These are phyloP conservation scores for Tolypocladium cylindrosporum DNA, from an alignment of 2,329 filamentous ascomycete species.

Conservation along the genomic window DNA sequence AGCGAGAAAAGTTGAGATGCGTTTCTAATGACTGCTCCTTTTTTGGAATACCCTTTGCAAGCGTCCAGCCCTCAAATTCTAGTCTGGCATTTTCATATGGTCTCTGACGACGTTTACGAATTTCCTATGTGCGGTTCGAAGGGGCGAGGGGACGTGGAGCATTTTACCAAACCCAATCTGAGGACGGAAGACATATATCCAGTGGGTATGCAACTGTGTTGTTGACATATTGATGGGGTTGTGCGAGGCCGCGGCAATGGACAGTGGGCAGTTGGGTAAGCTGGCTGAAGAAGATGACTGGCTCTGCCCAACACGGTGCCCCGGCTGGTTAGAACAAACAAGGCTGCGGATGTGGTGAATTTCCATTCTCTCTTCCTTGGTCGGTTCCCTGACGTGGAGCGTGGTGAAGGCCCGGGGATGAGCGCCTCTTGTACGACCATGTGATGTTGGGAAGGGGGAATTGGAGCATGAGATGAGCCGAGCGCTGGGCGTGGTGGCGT, in stretches of 20 bases:
- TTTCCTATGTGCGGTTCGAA: conserved; percentile 2
- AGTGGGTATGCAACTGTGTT: neutral
- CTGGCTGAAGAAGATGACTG: neutral
- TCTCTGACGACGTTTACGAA: conserved; percentile 7
- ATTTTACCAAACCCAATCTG: neutral
- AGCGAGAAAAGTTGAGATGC: neutral
- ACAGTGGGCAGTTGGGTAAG: neutral
- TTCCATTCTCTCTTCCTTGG: neutral
- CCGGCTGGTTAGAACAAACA: neutral
- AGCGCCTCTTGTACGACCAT: neutral
- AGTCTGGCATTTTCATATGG: conserved; percentile 3
- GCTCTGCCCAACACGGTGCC: neutral
- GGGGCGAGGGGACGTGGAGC: neutral
- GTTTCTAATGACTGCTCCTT: neutral
- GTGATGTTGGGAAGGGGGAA: neutral
- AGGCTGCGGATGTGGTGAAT: neutral
- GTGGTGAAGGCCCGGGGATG: neutral
- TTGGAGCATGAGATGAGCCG: neutral
- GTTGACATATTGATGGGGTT: neutral
- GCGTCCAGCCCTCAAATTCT: neutral
- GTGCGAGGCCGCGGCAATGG: neutral
- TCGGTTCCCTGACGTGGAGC: neutral
- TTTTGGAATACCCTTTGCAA: conserved; percentile 1
- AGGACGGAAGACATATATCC: neutral
- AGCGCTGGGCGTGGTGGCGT: neutral